Evolutionary conservation across 2,329 filamentous ascomycete genomes (phyloP), one percentile per base, ranked within the genome.

Genomic region (Penicillium sp.): DNA sequence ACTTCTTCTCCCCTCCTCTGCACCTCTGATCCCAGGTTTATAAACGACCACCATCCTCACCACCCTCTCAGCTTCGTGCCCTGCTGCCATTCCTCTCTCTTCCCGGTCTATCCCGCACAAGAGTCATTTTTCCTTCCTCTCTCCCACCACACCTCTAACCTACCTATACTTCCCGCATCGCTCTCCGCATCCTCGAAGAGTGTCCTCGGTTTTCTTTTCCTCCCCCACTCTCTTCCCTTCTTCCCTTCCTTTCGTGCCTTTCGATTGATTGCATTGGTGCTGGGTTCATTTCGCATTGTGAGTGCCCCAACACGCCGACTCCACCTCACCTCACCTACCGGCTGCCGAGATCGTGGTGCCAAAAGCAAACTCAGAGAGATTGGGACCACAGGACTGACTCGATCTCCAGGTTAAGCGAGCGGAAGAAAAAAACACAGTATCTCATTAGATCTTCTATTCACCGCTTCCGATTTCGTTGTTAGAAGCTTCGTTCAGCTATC

Each of bases 261-360:
- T 60, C 61, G 67, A 67, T 65, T 67, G 59, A 47, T 64, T 63
- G 60, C 64, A 64, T 63, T 68, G 59, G 39, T 65, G 54, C 50
- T 59, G 63, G 54, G 65, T 69, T 50, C 58, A 65, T 63, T 63
- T 71, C 67, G 70, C 70, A 71, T 71, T 71, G 71, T 73, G 60
- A 66, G 70, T 71, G 54, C 60, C 50, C 51, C 51, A 22, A 28
- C 10, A 20, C n/a, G 17, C 38, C 28, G 49, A 47, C 39, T 45
- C 25, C 52, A 45, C 52, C 7, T 38, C 8, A 8, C 17, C 48
- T 48, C 39, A 20, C 54, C 54, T 55, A 55, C 53, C 45, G 35
- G 51, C n/a, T 53, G 20, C 41, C 28, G 50, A 47, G 51, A 42
- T 53, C 28, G n/a, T 49, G n/a, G 10, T 49, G 31, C 25, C 17